A percentile compares a stretch with the other conserved stretches of the same genome.
Evolutionary conservation across 148 eudicot genomes (phyloP).

Genomic region (Fagopyrum homotropicum): DNA sequence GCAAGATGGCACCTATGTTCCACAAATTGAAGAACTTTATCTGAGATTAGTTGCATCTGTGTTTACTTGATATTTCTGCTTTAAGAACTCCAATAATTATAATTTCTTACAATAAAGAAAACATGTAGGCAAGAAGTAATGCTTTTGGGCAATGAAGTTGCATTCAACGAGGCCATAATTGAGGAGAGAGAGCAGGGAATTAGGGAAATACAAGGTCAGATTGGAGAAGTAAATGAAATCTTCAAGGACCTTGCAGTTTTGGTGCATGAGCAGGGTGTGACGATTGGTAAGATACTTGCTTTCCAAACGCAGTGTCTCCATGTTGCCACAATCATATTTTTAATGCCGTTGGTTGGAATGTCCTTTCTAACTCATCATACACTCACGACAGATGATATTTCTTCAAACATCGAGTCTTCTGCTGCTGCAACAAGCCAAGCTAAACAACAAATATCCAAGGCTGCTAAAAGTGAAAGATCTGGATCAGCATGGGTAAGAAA

Average conservation of each 20-base stretch:
- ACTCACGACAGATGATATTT: conserved; percentile 42
- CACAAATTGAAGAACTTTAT: neutral
- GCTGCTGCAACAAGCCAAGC: conserved; percentile 58
- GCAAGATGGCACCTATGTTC: neutral
- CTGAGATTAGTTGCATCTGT: neutral
- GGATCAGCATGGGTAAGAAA: conserved; percentile 53
- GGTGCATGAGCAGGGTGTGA: conserved; percentile 61
- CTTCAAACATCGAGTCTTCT: conserved; percentile 48
- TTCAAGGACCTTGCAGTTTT: conserved; percentile 72
- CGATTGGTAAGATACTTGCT: conserved; percentile 42
- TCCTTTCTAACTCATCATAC: conserved; percentile 1
- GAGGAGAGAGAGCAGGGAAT: conserved; percentile 73
- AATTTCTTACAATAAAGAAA: neutral
- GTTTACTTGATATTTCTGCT: neutral
- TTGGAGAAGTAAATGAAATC: conserved; percentile 68
- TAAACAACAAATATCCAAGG: conserved; percentile 46
- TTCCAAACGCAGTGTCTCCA: neutral
- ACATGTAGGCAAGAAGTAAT: conserved; percentile 55
- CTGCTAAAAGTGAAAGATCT: conserved; percentile 55
- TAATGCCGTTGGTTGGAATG: neutral
- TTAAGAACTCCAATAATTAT: neutral
- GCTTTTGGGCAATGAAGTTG: conserved; percentile 62
- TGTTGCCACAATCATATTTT: neutral
- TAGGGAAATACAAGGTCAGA: conserved; percentile 58
- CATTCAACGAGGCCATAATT: conserved; percentile 60